Base-by-base conservation (phyloP, 1,139 yeast genomes). In the Yamadazyma oceani region DNA sequence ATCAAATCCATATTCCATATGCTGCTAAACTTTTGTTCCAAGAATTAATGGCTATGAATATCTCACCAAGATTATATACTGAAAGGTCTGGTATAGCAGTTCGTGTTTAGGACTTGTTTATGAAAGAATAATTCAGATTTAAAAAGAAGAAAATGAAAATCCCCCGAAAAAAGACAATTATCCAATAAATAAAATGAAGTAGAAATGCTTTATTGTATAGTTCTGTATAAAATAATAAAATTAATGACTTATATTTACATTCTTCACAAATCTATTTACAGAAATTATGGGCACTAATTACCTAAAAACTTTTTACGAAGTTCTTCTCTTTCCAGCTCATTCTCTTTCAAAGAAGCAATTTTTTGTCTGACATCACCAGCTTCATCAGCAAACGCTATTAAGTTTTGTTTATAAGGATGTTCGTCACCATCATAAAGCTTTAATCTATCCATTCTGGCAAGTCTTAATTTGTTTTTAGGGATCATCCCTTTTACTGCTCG, bases 41-140 rank as follows among this genome's bases (percentile, higher is more conserved):
- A 70, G 98, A 92, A 69, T 77, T 92, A 57, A 90, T 92, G 97
- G 96, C 97, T 28, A 92, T 92, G 98, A 92, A 92, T 62, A 90
- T 92, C 49, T 80, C 92, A 22, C 94, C 94, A 44, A 81, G 95
- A 69, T 66, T 85, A 61, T 85, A 84, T 60, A 84, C 95, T 21
- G 90, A 82, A 49, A 61, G 77, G 44, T 67, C 75, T 9, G 77
- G 75, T 10, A 59, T 64, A 16, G 54, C 65, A 32, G 66, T 69
- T 41, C 63, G 78, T 43, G 72, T 62, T n/a, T n/a, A n/a, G n/a
- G n/a, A n/a, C n/a, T n/a, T n/a, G n/a, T n/a, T n/a, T n/a, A n/a
- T n/a, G n/a, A n/a, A n/a, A n/a, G n/a, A n/a, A n/a, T n/a, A n/a
- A n/a, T n/a, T n/a, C n/a, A n/a, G n/a, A n/a, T n/a, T n/a, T n/a